Base-by-base conservation (phyloP, 805 yeast species). In the Myxozyma monticola region DNA sequence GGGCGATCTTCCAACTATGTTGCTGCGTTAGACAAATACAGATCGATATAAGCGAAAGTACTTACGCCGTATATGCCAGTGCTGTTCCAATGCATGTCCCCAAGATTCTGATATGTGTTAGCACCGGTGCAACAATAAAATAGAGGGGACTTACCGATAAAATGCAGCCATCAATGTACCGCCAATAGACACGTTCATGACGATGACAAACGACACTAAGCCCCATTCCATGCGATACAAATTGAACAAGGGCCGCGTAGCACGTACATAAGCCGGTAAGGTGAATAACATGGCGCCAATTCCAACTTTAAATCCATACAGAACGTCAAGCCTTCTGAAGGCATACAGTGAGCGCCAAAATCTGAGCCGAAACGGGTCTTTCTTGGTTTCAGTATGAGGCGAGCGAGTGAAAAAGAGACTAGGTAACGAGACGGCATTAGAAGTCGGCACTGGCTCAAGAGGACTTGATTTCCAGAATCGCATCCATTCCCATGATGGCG, bases 171-270 rank as follows among this genome's bases (percentile, higher is more conserved):
- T 79, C 9, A 86, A 77, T 0, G 95, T 88, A 0, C 95, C 95
- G 8, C 96, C 96, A 4, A 86, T 70, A 0, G 90, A 83, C 61
- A 85, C 85, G 60, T 84, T 85, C 91, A 87, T 86, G 71, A 87
- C 85, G 48, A 87, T 83, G 60, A 87, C 81, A 59, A 80, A 87
- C 0, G 89, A 82, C n/a, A 85, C 85, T 33, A 87, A 68, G 0
- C 88, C 82, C 96, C 96, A 87, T 64, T 87, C 96, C 14, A 85
- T 84, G 56, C 90, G 69, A 88, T 88, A 85, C 36, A 72, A 74
- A 40, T 70, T 75, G 60, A 86, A 88, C 1, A 64, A 54, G 4
- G 72, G 71, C 43, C 81, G 72, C 0, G 88, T 79, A 10, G 64
- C 62, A 2, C 83, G 81, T 24, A 78, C 62, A 60, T 80, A 86